phyloP scores from a whole-genome alignment of 163 green algal species.

The Scenedesmus sp. region DNA sequence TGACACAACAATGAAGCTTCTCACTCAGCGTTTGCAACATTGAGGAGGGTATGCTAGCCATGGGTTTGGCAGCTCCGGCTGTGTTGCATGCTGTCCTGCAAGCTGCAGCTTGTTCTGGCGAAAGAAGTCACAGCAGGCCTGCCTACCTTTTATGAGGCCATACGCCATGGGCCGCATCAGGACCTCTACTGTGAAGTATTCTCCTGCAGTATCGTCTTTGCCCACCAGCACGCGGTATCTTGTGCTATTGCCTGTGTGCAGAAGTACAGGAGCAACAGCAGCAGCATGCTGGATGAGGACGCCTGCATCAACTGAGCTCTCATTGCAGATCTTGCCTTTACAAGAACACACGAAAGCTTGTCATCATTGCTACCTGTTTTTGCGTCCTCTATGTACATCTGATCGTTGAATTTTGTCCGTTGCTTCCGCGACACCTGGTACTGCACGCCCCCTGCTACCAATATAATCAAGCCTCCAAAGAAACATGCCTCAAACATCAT shows the following conservation, averaged over 20 bases:
- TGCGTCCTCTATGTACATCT: conserved; percentile 41
- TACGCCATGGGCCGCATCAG: conserved; percentile 45
- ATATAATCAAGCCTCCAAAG: background rate
- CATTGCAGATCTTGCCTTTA: background rate
- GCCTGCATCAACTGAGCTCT: background rate
- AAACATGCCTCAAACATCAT: conserved; percentile 34
- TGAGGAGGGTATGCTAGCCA: background rate
- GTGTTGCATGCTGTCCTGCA: conserved; percentile 1
- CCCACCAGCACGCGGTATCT: conserved; percentile 40
- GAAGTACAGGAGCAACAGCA: background rate
- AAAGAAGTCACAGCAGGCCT: background rate
- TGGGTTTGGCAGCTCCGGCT: background rate
- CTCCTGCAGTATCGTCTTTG: conserved; percentile 49
- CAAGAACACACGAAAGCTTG: background rate
- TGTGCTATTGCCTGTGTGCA: conserved; percentile 51
- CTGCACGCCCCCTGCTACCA: conserved; percentile 40
- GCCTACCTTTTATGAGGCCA: conserved; percentile 32
- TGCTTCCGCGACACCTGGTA: conserved; percentile 35
- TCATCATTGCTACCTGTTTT: background rate
- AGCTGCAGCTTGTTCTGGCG: background rate
- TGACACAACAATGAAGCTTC: background rate
- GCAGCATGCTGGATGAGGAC: background rate
- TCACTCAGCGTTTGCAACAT: background rate
- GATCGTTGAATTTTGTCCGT: conserved; percentile 41
- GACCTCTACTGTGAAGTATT: conserved; percentile 51